Conservation (phyloP, 2,329 filamentous ascomycete genomes). For the Decorospora gaudefroyi region DNA sequence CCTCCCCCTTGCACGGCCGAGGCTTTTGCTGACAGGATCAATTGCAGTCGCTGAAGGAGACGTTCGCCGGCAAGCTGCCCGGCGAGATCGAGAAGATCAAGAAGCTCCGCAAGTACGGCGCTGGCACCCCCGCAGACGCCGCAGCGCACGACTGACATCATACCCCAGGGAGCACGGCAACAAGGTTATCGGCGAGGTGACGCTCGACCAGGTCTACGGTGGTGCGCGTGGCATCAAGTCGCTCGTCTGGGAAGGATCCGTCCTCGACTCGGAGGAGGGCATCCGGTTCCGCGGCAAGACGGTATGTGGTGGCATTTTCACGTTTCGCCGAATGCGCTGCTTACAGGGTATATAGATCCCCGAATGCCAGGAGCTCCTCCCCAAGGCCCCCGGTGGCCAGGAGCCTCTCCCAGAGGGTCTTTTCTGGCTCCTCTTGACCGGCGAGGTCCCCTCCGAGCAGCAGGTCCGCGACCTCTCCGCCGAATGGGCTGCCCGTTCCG, state of each 20-base stretch:
- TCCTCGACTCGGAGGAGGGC: slow-evolving; percentile 97
- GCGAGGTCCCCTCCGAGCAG: slow-evolving; percentile 96
- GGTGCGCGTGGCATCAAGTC: slow-evolving; percentile 99
- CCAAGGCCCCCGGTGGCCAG: slow-evolving; percentile 93
- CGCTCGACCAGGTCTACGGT: slow-evolving; percentile 98
- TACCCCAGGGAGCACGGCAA: slow-evolving; percentile 79
- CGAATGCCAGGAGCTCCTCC: slow-evolving; percentile 96
- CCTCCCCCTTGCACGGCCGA: slow-evolving; percentile 9
- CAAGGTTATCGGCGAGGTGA: slow-evolving; percentile 97
- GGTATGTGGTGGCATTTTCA: slow-evolving; percentile 48
- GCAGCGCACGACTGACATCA: slow-evolving; percentile 35
- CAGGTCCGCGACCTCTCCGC: slow-evolving; percentile 98
- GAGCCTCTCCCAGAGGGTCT: slow-evolving; percentile 98
- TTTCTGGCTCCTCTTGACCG: slow-evolving; percentile 99
- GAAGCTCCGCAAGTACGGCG: slow-evolving; percentile 83
- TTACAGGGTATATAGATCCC: slow-evolving; percentile 68
- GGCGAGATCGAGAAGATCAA: slow-evolving; percentile 99
- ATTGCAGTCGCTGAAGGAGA: slow-evolving; percentile 89
- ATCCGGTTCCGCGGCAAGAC: slow-evolving; percentile 99
- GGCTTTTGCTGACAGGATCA: slow-evolving; percentile 34
- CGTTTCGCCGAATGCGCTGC: slow-evolving; percentile 17
- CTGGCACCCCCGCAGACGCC: slow-evolving; percentile 8
- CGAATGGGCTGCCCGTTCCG: slow-evolving; percentile 97
- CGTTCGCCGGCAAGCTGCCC: slow-evolving; percentile 93
- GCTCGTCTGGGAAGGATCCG: slow-evolving; percentile 94